A percentile compares a stretch with the other conserved stretches of the same genome.
Conservation (phyloP, 1,284 basidiomycete genomes). For the Psilocybe mexicana region DNA sequence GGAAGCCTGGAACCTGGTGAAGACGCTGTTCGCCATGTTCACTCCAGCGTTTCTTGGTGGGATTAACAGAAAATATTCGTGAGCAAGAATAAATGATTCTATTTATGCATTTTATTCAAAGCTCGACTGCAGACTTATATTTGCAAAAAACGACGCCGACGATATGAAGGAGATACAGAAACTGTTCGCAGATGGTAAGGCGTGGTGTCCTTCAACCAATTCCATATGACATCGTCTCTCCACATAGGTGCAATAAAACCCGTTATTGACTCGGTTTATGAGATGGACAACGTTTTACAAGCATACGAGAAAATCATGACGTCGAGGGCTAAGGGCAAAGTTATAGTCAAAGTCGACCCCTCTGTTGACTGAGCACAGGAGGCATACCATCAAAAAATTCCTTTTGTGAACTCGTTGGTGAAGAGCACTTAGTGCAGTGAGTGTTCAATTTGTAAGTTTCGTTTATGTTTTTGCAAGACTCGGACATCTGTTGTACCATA, state of each 20-base stretch:
- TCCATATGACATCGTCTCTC: neutral
- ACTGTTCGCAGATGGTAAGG: slow-evolving; percentile 42
- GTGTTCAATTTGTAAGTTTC: no score
- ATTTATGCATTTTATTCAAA: neutral
- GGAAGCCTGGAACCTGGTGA: slow-evolving; percentile 31
- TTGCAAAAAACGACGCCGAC: slow-evolving; percentile 31
- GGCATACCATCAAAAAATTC: neutral
- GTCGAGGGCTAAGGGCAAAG: slow-evolving; percentile 61
- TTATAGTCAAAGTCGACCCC: slow-evolving; percentile 51
- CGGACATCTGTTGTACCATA: neutral
- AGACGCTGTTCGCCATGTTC: slow-evolving; percentile 28
- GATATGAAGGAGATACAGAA: slow-evolving; percentile 38
- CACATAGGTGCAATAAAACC: slow-evolving; percentile 51
- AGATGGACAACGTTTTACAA: slow-evolving; percentile 54
- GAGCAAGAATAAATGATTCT: slow-evolving; percentile 18
- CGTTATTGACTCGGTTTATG: slow-evolving; percentile 58
- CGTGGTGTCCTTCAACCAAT: slow-evolving; percentile 10
- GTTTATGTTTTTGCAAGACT: no score
- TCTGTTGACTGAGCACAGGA: slow-evolving; percentile 17
- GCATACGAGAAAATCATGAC: slow-evolving; percentile 62
- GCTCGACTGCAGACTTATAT: slow-evolving; percentile 26
- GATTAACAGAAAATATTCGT: slow-evolving; percentile 44
- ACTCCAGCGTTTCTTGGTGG: slow-evolving; percentile 50
- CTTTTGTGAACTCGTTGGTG: neutral
- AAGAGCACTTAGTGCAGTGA: no score